Base-by-base conservation (phyloP, 2,329 filamentous ascomycete genomes). In the Cyphellophora attinorum region DNA sequence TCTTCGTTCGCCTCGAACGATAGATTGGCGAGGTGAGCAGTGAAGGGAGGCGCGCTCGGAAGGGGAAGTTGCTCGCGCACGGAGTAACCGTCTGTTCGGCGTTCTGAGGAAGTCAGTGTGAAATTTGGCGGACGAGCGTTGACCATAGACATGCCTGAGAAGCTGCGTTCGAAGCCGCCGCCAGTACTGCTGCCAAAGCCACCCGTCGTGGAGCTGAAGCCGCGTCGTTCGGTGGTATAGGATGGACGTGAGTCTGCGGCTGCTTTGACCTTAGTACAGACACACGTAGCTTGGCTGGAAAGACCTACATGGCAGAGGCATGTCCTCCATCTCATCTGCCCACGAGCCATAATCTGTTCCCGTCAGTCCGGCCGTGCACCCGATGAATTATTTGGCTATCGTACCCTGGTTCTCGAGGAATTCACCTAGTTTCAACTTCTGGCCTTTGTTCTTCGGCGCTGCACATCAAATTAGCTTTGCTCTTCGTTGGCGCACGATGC, bases 251-350 rank as follows among this genome's bases (percentile, higher is more conserved):
- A 48, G 39, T 65, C 58, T 48, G 61, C 52, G 23, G 50, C 58
- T 62, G 40, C 29, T 32, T 13, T 35, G 11, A 6, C 13, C 27
- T 27, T 16, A 27, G 11, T 21, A 18, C 31, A 12, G 15, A 30
- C 25, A 14, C 19, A 23, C 37, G 19, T 37, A 37, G 14, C 32
- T 16, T 6, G 15, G 23, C 5, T 18, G 25, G 27, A 6, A 10
- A 67, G 79, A 15, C 45, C 69, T 72, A 89, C 83, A 68, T 61
- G 78, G 75, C 48, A 83, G 74, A 44, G 74, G 73, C 62, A 72
- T 68, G 55, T 94, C 86, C 64, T 98, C 91, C 68, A 98, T 94
- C 61, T 98, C 91, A 67, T 98, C 93, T 54, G 91, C 91, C 91
- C 91, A 98, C 51, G 91, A 96, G 57, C 89, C 86, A 57, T 80